Evolutionary conservation across 2,329 filamentous ascomycete species (phyloP), one percentile per base, ranked within the genome.

Genomic region (Fusarium metavorans): DNA sequence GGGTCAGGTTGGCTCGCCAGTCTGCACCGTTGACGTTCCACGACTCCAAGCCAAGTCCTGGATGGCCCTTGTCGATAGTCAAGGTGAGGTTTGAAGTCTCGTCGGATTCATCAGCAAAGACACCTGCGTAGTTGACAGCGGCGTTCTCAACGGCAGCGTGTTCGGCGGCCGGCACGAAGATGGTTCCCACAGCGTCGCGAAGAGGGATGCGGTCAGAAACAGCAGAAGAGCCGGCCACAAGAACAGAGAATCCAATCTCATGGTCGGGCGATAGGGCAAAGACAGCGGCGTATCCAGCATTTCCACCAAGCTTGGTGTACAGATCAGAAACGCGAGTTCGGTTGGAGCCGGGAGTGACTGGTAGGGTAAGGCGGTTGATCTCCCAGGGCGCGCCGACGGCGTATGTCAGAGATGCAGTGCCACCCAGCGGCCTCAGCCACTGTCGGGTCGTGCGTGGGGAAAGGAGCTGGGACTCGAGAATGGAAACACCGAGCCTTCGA

Each of bases 191-290:
- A 23, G n/a, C 14, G 6, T 66, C 63, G 8, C 41, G 63, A 34
- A 66, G 54, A 3, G 63, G 54, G 3, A 37, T 20, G 1, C 63
- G 63, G 2, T 37, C 63, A 4, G 37, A 18, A 16, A 60, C 25
- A 9, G 63, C 63, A 37, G 41, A 16, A 11, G 63, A 25, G 13
- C 57, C 57, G 27, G 57, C 45, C n/a, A 62, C 41, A n/a, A 62
- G 64, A 4, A 62, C 37, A 0, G 64, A 62, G 16, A 35, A 56
- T 7, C 81, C 80, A 4, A 80, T 69, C 27, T 75, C 78, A 63
- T 82, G 81, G 45, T 82, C 80, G 1, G 81, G 80, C 0, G 81
- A 77, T 4, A 82, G 72, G 41, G 73, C 77, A 2, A 82, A 48
- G 11, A 80, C 70, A 3, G 76, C 70, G 0, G 70, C 67, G 65